Evolutionary conservation across 2,329 filamentous ascomycete species (phyloP).

Genomic region (Davidsoniella eucalypti): DNA sequence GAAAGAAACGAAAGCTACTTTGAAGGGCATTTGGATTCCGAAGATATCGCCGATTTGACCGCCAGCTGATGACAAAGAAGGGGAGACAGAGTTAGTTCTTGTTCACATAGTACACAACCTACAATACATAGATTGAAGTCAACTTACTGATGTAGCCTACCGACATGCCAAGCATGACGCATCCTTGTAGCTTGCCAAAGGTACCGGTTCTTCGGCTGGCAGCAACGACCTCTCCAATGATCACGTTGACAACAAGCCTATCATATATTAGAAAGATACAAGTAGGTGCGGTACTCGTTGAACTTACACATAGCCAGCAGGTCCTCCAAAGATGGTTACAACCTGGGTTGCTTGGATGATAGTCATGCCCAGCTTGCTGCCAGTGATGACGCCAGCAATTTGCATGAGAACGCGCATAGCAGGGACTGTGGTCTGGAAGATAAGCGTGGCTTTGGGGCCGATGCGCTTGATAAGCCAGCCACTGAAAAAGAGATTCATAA

Average conservation of each 20-base stretch:
- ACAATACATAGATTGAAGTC: background rate
- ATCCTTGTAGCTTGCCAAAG: constrained; percentile 49
- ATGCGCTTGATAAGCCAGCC: constrained; percentile 50
- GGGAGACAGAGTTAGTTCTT: background rate
- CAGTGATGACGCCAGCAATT: constrained; percentile 45
- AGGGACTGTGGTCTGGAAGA: constrained; percentile 47
- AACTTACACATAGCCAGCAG: constrained; percentile 44
- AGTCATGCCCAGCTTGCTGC: constrained; percentile 44
- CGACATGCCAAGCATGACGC: constrained; percentile 49
- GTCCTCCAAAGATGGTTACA: constrained; percentile 52
- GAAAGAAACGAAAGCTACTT: constrained; percentile 43
- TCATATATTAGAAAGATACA: background rate
- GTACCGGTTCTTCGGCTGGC: constrained; percentile 44
- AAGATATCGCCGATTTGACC: constrained; percentile 47
- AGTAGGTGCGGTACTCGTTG: fast-evolving
- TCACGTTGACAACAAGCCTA: constrained; percentile 48
- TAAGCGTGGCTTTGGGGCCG: constrained; percentile 44
- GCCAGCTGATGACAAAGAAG: constrained; percentile 26
- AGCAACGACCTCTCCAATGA: constrained; percentile 47
- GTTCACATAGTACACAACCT: background rate
- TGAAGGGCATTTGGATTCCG: constrained; percentile 48
- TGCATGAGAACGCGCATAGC: constrained; percentile 47
- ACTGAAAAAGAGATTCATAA: constrained; percentile 49
- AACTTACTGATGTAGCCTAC: constrained; percentile 40
- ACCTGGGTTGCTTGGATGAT: constrained; percentile 52